Base-by-base conservation (phyloP, 2,329 filamentous ascomycete genomes). In the Sordariomycetes sp. region DNA sequence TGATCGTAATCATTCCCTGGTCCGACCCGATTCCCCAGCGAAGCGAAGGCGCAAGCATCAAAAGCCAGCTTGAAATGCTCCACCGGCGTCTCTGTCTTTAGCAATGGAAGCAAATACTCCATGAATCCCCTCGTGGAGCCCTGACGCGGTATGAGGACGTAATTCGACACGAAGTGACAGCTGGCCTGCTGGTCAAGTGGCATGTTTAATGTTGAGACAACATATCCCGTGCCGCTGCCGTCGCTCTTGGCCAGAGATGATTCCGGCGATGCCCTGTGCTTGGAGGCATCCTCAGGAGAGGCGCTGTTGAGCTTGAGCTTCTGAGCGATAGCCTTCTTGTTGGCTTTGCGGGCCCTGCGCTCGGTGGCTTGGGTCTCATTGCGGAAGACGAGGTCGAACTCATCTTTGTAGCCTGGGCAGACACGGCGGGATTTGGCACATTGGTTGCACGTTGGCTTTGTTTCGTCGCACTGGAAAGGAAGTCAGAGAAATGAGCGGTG, bases 321-420 rank as follows among this genome's bases (percentile, higher is more conserved):
- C 18, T 57, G 53, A 10, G 51, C 49, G 23, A 58, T 43, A 2
- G 58, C 55, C 43, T 72, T 75, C 49, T 61, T 66, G 50, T 54
- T 70, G 27, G 69, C 66, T 46, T 70, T 75, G 36, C 69, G 67
- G 12, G 73, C 77, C 46, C 77, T 69, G 40, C 71, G 66, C 47
- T 78, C 76, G 21, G 79, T 80, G 2, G 78, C 76, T 43, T 74
- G 72, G 19, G 79, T 84, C 58, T 84, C 79, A 51, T 84, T 80
- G 36, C 80, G 75, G 46, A 84, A 82, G 35, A 85, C 72, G 17
- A 84, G 58, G 45, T 85, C 80, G 45, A 84, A 82, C 43, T 82
- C 78, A 48, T 82, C 75, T 50, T 75, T 76, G 55, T 82, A 82
- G 30, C 78, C 78, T 4, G 77, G 77, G 47, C 78, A 82, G 43